Evolutionary conservation across 1,284 basidiomycete genomes (phyloP), one percentile per base, ranked within the genome.

Genomic region (Thelephora terrestris): DNA sequence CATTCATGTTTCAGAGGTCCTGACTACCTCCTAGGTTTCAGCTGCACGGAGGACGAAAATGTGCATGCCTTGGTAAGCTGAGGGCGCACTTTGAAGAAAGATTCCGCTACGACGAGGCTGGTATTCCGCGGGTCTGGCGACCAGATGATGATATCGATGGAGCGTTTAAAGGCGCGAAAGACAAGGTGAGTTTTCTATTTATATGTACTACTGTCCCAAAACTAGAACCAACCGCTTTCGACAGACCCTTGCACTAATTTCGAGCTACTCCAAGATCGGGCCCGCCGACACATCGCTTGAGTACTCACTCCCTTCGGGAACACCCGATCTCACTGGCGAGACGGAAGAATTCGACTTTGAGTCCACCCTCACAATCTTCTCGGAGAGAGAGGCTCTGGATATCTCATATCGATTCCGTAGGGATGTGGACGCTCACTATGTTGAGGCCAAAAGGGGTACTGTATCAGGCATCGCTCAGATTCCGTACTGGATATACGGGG

Each of bases 111-210:
- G 95, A 98, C 57, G 89, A 91, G 36, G 71, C 80, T 1, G 94
- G 95, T 37, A 87, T 97, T 1, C 96, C 96, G 4, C 75, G 91
- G 21, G 95, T 99, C 1, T 99, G 96, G 96, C 89, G 85, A 62
- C 95, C 95, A 0, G 89, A 89, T 23, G 96, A 99, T 62, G 95
- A 99, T 62, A 96, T 99, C 53, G 96, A 99, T 58, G 75, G 81
- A n/a, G 83, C 87, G 2, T 99, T 94, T 76, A 88, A 81, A 62
- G 84, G 81, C 58, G 94, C 95, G 6, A 87, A 88, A 58, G 94
- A 99, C 46, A 76, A 89, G 67, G 89, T 88, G 51, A 35, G 78
- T 61, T 5, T 35, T 32, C 47, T n/a, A n/a, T 40, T 7, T 40
- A 37, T 20, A 14, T 34, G 17, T 44, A 42, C 9, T 9, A 4